phyloP scores from a whole-genome alignment of 2,329 filamentous ascomycete species.

The Aaosphaeria pasadenensis region DNA sequence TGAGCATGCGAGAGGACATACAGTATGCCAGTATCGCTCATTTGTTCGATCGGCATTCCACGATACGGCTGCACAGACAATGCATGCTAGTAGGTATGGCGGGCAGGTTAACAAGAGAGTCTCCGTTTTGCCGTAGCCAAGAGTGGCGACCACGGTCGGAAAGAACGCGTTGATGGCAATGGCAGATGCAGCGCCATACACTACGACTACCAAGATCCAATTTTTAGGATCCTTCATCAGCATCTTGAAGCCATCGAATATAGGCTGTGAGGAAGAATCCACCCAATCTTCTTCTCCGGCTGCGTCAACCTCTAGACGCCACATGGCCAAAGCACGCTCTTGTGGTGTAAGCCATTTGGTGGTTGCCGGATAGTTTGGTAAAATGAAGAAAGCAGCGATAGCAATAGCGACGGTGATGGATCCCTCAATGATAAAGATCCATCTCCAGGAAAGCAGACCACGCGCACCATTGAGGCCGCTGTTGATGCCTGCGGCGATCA shows the following conservation, averaged over 20 bases:
- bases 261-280: neutral
- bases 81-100: conserved; percentile 38
- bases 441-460: neutral
- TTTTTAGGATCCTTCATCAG: conserved; percentile 41
- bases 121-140: conserved; percentile 51
- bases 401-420: neutral
- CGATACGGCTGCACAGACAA: conserved; percentile 22
- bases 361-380: conserved; percentile 5
- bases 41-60: conserved; percentile 40
- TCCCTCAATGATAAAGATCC: conserved; percentile 1
- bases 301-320: conserved; percentile 1
- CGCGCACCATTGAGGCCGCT: conserved; percentile 10
- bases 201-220: conserved; percentile 1
- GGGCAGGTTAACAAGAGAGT: conserved; percentile 56
- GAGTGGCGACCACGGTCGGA: conserved; percentile 56
- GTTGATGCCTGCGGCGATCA: conserved; percentile 53
- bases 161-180: conserved; percentile 59
- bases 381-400: conserved; percentile 1
- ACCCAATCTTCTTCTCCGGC: conserved; percentile 2
- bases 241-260: conserved; percentile 41
- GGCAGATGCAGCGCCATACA: conserved; percentile 45
- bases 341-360: conserved; percentile 4
- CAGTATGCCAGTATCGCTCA: conserved; percentile 36
- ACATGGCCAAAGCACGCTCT: conserved; percentile 1
- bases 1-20: conserved; percentile 47